Base-by-base conservation (phyloP, 139 green algal species). In the Raphidocelis subcapitata region DNA sequence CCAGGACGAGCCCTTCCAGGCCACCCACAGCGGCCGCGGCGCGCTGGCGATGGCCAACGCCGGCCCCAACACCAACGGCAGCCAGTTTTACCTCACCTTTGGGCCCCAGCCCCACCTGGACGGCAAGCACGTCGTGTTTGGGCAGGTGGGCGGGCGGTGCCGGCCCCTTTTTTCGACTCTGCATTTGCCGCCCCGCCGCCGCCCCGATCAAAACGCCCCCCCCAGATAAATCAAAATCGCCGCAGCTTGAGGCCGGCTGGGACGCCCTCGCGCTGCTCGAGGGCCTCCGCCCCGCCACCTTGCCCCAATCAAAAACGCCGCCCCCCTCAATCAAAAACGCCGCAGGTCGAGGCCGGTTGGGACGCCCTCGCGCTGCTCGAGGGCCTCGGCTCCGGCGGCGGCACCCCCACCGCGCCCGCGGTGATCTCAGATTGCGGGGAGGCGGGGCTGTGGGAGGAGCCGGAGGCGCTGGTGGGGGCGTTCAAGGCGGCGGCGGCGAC, bases 21-120 rank as follows among this genome's bases (percentile, higher is more conserved):
- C 88, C 29, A 79, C 80, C n/a, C 85, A 90, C 79, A 62, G 68
- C 1, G 63, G 44, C 5, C 78, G 82, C 3, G 85, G 82, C 32
- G 74, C 86, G 56, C 63, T 94, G 72, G 81, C 77, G 29, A 90
- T 91, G 86, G 88, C 88, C 51, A 93, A 92, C 33, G 79, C 83
- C 0, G 87, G 87, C 3, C 76, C 82, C 5, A 47, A 87, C 83
- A 93, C 87, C 32, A 92, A 93, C 79, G 84, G 83, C 56, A 54
- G 10, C 14, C 82, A 87, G 77, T 85, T 89, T 68, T 89, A 86
- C 72, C 79, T 89, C 72, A 75, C 79, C 12, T 82, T 83, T 47
- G 65, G 44, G 1, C 75, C 83, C 31, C 68, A 74, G 44, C 80
- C 83, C 16, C 83, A 89, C 68, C 69, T 89, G 59, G 78, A 89